phyloP scores from a whole-genome alignment of 768 basidiomycete species.

The Rhizopogon sp. region DNA sequence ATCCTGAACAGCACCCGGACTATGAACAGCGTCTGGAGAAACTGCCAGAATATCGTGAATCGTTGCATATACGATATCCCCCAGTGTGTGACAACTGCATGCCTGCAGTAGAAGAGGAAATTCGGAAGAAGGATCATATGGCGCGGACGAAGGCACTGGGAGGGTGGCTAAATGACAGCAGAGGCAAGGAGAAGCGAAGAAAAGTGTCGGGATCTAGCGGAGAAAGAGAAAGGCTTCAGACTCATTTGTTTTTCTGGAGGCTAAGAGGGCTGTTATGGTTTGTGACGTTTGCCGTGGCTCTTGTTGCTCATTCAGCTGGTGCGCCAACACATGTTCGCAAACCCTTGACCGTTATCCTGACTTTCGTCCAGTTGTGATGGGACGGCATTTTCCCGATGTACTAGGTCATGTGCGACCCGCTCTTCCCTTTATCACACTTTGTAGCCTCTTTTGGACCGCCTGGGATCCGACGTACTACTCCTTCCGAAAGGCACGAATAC shows the following conservation, averaged over 20 bases:
- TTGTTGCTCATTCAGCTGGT: conserved; percentile 42
- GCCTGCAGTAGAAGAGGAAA: conserved; percentile 78
- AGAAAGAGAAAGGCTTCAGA: conserved; percentile 38
- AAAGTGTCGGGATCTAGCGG: conserved; percentile 36
- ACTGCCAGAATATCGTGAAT: conserved; percentile 68
- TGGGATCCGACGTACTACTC: conserved; percentile 84
- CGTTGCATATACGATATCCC: conserved; percentile 79
- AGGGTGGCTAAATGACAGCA: conserved; percentile 61
- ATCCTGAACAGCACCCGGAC: conserved; percentile 57
- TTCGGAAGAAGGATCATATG: conserved; percentile 74
- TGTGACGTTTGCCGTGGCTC: conserved; percentile 35
- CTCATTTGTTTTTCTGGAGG: conserved; percentile 62
- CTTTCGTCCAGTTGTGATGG: conserved; percentile 26
- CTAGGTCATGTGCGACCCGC: conserved; percentile 26
- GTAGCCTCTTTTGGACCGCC: conserved; percentile 72
- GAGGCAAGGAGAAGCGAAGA: conserved; percentile 56
- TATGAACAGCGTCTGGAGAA: conserved; percentile 58
- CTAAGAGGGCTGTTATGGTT: conserved; percentile 67
- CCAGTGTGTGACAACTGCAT: conserved; percentile 76
- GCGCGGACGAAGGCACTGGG: conserved; percentile 75
- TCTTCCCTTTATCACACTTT: conserved; percentile 45
- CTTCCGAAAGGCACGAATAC: conserved; percentile 52
- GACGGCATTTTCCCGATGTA: conserved; percentile 13
- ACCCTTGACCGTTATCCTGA: neutral
- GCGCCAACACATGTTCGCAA: neutral